phyloP scores from a whole-genome alignment of 257 asterid genomes.

The Mitragyna speciosa region DNA sequence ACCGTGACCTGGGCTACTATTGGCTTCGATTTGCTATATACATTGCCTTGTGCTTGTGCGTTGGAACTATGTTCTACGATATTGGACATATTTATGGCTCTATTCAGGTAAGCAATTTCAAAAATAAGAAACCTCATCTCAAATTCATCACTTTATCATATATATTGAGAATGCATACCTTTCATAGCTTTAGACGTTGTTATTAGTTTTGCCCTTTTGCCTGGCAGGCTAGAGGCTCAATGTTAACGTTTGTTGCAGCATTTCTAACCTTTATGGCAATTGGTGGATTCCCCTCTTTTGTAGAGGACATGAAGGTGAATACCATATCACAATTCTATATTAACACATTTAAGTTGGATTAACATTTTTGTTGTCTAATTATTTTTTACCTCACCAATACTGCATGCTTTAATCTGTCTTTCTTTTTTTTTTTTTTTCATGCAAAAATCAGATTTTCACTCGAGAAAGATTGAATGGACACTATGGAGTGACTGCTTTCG shows the following conservation, averaged over 20 bases:
- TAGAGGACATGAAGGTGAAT: constrained; percentile 93
- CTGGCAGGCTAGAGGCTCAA: constrained; percentile 52
- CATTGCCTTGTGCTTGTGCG: constrained; percentile 44
- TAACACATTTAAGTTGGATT: no score
- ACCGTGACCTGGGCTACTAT: constrained; percentile 60
- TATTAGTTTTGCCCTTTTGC: background rate
- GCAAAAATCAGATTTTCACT: constrained; percentile 66
- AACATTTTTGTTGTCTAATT: no score
- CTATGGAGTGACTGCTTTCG: constrained; percentile 88
- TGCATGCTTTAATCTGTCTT: no score
- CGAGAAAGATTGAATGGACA: constrained; percentile 97
- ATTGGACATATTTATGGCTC: constrained; percentile 49
- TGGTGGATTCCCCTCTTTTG: constrained; percentile 99
- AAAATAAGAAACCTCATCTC: background rate
- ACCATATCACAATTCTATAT: no score
- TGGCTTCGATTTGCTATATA: constrained; percentile 64
- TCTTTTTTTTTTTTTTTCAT: no score
- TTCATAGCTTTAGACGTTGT: no score
- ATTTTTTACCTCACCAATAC: no score
- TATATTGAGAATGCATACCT: background rate
- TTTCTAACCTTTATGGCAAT: constrained; percentile 97
- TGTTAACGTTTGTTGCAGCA: constrained; percentile 41
- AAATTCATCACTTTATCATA: no score
- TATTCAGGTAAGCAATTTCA: constrained; percentile 40
- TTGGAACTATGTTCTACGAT: constrained; percentile 50